These are phyloP conservation scores for Arthonia radiata DNA, from an alignment of 495 filamentous ascomycete species.

Conservation along the genomic window DNA sequence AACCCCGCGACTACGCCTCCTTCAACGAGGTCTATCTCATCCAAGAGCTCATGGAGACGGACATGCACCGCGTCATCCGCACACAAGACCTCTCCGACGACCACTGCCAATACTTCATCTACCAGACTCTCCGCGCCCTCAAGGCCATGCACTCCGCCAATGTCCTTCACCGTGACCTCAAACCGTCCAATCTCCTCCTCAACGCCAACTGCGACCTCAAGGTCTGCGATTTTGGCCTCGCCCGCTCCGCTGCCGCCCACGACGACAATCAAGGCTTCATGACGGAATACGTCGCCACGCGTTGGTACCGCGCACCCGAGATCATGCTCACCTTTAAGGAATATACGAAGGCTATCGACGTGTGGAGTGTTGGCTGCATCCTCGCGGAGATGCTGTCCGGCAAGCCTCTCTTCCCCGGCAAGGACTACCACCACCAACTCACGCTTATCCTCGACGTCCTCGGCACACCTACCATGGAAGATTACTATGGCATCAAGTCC, in stretches of 20 bases:
- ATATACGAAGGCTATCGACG: slow-evolving; percentile 98
- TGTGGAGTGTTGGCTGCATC: slow-evolving; percentile 98
- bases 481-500: slow-evolving; percentile 99
- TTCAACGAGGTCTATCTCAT: slow-evolving; percentile 99
- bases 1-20: slow-evolving; percentile 79
- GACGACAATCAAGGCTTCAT: slow-evolving; percentile 99
- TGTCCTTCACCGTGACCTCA: slow-evolving; percentile 89
- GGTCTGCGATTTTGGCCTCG: slow-evolving; percentile 94
- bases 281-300: slow-evolving; percentile 98
- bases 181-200: slow-evolving; percentile 86
- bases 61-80: slow-evolving; percentile 98
- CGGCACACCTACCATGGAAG: slow-evolving; percentile 97
- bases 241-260: slow-evolving; percentile 63
- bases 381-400: slow-evolving; percentile 99
- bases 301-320: slow-evolving; percentile 97
- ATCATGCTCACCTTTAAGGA: slow-evolving; percentile 99
- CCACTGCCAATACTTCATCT: slow-evolving; percentile 99
- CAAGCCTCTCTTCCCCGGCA: slow-evolving; percentile 94
- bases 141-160: slow-evolving; percentile 99
- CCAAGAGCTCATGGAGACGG: slow-evolving; percentile 98
- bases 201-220: slow-evolving; percentile 99
- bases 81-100: slow-evolving; percentile 97
- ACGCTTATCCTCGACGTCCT: slow-evolving; percentile 95
- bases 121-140: slow-evolving; percentile 90
- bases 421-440: slow-evolving; percentile 98